Evolutionary conservation across 306 rosid species (phyloP).

Genomic region (Citrullus amarus): DNA sequence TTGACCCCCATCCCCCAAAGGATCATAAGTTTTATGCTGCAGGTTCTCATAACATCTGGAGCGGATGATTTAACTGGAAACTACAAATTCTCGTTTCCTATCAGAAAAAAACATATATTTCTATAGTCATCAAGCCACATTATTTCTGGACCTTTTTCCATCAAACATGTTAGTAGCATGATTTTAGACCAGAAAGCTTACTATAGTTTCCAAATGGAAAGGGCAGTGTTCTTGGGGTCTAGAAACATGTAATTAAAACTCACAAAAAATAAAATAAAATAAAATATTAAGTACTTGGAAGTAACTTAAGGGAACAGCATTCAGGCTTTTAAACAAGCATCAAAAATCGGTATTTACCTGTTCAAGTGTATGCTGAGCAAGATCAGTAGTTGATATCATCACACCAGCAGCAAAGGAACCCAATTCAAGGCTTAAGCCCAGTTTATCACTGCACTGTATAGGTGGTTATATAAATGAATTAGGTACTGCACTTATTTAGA

Average conservation of each 20-base stretch:
- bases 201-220: neutral
- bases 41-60: too few relatives aligned
- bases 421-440: slow-evolving; percentile 87
- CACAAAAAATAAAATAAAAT: neutral
- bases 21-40: neutral
- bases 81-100: neutral
- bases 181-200: neutral
- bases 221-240: neutral
- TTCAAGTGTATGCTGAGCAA: slow-evolving; percentile 94
- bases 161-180: neutral
- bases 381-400: slow-evolving; percentile 98
- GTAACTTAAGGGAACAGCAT: neutral
- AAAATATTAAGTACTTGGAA: neutral
- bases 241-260: neutral
- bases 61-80: too few relatives aligned
- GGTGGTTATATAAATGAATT: slow-evolving; percentile 20
- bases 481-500: slow-evolving; percentile 7
- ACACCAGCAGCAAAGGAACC: slow-evolving; percentile 99
- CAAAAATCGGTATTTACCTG: slow-evolving; percentile 31
- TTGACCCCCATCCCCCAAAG: neutral
- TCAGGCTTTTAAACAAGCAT: neutral
- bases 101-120: neutral
- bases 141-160: neutral
- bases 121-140: neutral
- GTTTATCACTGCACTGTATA: slow-evolving; percentile 96